Evolutionary conservation across 257 asterid genomes (phyloP).

Genomic region (Ajuga chamaepitys): DNA sequence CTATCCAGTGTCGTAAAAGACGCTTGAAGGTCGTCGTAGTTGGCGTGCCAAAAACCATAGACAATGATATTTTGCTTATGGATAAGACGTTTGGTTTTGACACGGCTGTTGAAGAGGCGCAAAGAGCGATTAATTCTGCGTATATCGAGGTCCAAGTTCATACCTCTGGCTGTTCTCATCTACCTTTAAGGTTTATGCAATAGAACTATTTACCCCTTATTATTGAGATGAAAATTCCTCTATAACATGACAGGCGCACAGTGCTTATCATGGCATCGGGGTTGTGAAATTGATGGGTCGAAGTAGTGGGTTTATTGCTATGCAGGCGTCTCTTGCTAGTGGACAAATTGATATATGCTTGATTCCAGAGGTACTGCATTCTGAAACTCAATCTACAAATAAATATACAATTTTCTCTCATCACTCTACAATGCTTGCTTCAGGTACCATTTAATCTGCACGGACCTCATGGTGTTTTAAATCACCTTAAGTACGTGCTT

Average conservation of each 20-base stretch:
- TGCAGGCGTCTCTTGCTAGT: conserved; percentile 99
- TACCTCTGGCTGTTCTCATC: neutral
- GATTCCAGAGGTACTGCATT: conserved; percentile 76
- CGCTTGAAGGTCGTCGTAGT: conserved; percentile 71
- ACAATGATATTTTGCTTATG: conserved; percentile 96
- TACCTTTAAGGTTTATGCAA: neutral
- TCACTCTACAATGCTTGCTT: conserved; percentile 12
- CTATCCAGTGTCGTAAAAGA: conserved; percentile 69
- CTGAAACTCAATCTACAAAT: neutral
- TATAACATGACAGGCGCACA: conserved; percentile 67
- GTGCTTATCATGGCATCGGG: conserved; percentile 94
- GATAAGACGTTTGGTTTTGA: conserved; percentile 98
- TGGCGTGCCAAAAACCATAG: conserved; percentile 99
- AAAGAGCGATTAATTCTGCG: conserved; percentile 92
- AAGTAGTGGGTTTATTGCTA: conserved; percentile 93
- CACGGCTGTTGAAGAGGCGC: conserved; percentile 99
- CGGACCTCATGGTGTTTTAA: conserved; percentile 92
- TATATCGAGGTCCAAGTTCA: conserved; percentile 66
- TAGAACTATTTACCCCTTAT: neutral
- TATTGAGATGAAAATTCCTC: conserved; percentile 13
- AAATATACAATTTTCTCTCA: neutral
- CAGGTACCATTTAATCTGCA: conserved; percentile 83
- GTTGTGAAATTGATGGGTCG: conserved; percentile 98
- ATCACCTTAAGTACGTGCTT: conserved; percentile 76
- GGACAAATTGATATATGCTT: conserved; percentile 95